phyloP scores from a whole-genome alignment of 2,329 filamentous ascomycete genomes.

The Thielaviopsis populi region DNA sequence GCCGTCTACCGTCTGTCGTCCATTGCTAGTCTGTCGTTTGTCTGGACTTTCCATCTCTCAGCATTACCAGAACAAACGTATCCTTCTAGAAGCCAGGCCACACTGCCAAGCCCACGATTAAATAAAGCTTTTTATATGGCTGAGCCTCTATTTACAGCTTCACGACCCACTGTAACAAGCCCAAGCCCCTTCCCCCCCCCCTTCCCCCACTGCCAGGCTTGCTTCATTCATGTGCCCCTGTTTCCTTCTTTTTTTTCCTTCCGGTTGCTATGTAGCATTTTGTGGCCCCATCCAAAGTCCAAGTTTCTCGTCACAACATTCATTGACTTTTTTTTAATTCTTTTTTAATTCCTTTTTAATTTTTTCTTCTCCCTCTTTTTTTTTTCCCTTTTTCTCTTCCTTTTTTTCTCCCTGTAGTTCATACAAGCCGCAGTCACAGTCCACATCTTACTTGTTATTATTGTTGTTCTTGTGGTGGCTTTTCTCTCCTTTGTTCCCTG shows the following conservation, averaged over 20 bases:
- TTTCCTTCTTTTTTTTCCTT: constrained; percentile 4
- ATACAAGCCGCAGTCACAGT: background rate
- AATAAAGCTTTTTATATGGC: background rate
- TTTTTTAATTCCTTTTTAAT: constrained; percentile 7
- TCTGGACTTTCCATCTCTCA: too few species aligned
- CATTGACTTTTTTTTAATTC: constrained; percentile 6
- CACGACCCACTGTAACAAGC: background rate
- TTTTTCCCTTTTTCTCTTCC: constrained; percentile 6
- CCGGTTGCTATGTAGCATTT: constrained; percentile 6
- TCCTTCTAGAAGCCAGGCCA: background rate
- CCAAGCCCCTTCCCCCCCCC: too few species aligned
- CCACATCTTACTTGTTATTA: too few species aligned
- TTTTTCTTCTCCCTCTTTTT: constrained; percentile 8
- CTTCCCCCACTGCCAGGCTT: too few species aligned
- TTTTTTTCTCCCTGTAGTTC: background rate
- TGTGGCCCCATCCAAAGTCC: constrained; percentile 11
- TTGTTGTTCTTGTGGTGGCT: background rate
- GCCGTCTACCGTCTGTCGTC: too few species aligned
- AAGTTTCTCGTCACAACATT: background rate
- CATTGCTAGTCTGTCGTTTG: too few species aligned
- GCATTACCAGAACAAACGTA: too few species aligned
- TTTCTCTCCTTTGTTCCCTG: background rate
- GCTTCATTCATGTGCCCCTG: background rate
- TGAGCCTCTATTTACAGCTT: background rate
- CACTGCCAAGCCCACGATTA: background rate